Evolutionary conservation across 306 rosid species (phyloP).

Genomic region (Gleditsia sinensis): DNA sequence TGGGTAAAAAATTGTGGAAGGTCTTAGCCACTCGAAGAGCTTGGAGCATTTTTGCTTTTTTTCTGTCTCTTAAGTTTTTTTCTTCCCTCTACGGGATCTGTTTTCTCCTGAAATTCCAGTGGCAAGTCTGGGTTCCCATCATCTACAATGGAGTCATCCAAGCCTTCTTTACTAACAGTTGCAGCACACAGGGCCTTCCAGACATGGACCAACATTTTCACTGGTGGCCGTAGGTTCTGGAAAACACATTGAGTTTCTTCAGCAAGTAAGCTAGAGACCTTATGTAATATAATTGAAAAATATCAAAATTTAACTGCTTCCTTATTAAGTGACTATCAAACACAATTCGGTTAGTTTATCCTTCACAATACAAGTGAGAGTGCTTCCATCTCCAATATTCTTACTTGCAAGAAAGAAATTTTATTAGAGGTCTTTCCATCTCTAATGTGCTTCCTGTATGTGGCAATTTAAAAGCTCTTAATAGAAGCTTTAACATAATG

Average conservation of each 20-base stretch:
- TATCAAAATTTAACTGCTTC: not conserved
- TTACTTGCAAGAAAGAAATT: not conserved
- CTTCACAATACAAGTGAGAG: not conserved
- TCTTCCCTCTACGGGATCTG: too few relatives aligned
- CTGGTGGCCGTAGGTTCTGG: conserved; percentile 73
- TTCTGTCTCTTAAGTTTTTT: too few relatives aligned
- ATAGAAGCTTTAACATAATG: conserved; percentile 1
- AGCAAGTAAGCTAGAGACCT: not conserved
- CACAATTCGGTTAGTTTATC: not conserved
- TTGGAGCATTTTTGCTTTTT: too few relatives aligned
- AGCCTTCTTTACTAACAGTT: conserved; percentile 46
- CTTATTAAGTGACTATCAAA: conserved; percentile 10
- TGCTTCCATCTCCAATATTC: not conserved
- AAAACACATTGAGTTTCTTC: conserved; percentile 31
- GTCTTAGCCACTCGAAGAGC: too few relatives aligned
- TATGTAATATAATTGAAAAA: not conserved
- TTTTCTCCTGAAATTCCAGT: too few relatives aligned
- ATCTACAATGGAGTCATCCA: conserved; percentile 30
- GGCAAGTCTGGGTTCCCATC: too few relatives aligned
- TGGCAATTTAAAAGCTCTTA: not conserved
- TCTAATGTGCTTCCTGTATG: not conserved
- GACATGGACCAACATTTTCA: conserved; percentile 80
- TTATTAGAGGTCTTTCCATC: conserved; percentile 1
- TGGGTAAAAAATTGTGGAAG: too few relatives aligned
- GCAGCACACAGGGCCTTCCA: conserved; percentile 91